Conservation (phyloP, 2,329 filamentous ascomycete species). For the Colletotrichum destructivum region DNA sequence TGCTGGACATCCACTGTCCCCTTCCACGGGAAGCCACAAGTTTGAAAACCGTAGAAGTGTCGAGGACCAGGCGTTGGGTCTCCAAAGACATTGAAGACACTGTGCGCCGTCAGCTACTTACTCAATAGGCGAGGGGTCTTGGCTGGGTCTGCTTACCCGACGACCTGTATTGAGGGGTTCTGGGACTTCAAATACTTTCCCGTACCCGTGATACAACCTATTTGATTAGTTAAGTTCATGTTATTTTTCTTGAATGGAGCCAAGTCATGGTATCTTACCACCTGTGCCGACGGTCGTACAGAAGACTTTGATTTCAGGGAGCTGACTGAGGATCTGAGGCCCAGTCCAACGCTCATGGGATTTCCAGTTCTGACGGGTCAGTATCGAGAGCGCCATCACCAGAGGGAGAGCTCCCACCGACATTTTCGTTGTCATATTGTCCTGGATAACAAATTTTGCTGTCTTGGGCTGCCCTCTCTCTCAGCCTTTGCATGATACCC, state of each 20-base stretch:
- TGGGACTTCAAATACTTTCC: constrained; percentile 14
- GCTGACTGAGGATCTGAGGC: constrained; percentile 26
- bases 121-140: background rate
- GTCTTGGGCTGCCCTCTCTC: constrained; percentile 46
- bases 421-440: constrained; percentile 54
- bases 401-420: constrained; percentile 32
- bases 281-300: constrained; percentile 30
- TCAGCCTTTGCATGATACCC: constrained; percentile 51
- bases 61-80: constrained; percentile 30
- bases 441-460: constrained; percentile 51
- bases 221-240: background rate
- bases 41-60: constrained; percentile 23
- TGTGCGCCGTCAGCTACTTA: background rate
- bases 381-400: background rate
- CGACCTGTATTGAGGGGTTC: constrained; percentile 15
- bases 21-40: constrained; percentile 31
- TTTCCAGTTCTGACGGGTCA: constrained; percentile 37
- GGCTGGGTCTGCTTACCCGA: background rate
- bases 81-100: constrained; percentile 28
- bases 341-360: constrained; percentile 44
- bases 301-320: constrained; percentile 30
- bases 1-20: constrained; percentile 15
- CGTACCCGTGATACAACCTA: constrained; percentile 28
- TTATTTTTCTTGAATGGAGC: background rate
- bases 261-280: background rate